phyloP scores from a whole-genome alignment of 441 rosid genomes.

The Erysimum cheiri region DNA sequence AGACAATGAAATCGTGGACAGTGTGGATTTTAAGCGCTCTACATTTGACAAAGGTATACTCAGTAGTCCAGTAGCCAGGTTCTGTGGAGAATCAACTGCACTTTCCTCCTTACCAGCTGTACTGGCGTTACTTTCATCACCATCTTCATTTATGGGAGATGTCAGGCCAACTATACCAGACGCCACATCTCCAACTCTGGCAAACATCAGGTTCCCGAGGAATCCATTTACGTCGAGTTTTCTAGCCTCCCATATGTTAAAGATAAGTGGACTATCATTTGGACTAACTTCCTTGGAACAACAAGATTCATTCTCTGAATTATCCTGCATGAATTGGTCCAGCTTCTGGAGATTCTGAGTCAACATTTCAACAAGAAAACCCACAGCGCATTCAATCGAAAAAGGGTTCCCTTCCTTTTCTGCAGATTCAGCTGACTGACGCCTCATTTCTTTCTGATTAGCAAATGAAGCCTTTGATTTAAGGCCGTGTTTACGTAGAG shows the following conservation, averaged over 20 bases:
- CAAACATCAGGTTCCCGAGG: slow-evolving; percentile 82
- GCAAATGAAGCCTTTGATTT: slow-evolving; percentile 47
- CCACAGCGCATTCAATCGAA: slow-evolving; percentile 64
- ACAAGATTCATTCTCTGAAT: slow-evolving; percentile 41
- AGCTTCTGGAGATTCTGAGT: slow-evolving; percentile 72
- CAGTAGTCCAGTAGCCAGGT: slow-evolving; percentile 72
- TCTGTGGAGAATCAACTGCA: slow-evolving; percentile 65
- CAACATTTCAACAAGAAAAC: slow-evolving; percentile 68
- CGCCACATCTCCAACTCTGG: slow-evolving; percentile 87
- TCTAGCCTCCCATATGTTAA: slow-evolving; percentile 77
- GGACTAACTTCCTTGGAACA: slow-evolving; percentile 43
- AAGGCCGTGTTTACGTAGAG: slow-evolving; percentile 37
- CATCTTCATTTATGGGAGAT: slow-evolving; percentile 62
- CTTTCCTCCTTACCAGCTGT: slow-evolving; percentile 58
- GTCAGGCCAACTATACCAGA: slow-evolving; percentile 76
- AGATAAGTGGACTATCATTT: slow-evolving; percentile 55
- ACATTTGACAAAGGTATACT: slow-evolving; percentile 92
- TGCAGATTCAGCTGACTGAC: slow-evolving; percentile 30
- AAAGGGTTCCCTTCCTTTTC: slow-evolving; percentile 52
- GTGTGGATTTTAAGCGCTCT: slow-evolving; percentile 84
- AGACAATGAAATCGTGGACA: slow-evolving; percentile 79
- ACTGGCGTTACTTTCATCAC: slow-evolving; percentile 56
- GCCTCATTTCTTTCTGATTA: slow-evolving; percentile 43
- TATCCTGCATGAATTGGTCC: slow-evolving; percentile 57
- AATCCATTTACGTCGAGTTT: slow-evolving; percentile 79